These are phyloP conservation scores for Magnusiomyces ingens DNA, from an alignment of 1,139 yeast genomes.

Conservation along the genomic window DNA sequence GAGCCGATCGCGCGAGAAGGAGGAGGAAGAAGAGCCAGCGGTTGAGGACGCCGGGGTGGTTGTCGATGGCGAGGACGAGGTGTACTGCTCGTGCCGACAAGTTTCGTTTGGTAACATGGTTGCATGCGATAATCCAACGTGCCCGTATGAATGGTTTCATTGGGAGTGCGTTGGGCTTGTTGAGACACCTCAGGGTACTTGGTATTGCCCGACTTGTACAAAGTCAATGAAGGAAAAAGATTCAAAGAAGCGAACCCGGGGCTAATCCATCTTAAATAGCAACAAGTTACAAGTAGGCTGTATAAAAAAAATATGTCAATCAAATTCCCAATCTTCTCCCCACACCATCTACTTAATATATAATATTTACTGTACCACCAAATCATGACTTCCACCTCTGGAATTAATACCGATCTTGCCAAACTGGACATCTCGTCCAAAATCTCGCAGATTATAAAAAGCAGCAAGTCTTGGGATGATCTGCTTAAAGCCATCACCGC, in stretches of 20 bases:
- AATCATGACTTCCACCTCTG: too few species aligned
- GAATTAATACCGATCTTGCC: too few species aligned
- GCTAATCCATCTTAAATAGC: not conserved
- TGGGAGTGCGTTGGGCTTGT: slow-evolving; percentile 69
- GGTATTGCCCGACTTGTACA: slow-evolving; percentile 37
- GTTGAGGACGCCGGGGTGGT: not conserved
- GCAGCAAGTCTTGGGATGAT: too few species aligned
- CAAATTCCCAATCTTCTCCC: too few species aligned
- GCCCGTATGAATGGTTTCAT: slow-evolving; percentile 83
- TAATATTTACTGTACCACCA: too few species aligned
- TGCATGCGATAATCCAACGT: slow-evolving; percentile 80
- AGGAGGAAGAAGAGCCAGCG: too few species aligned
- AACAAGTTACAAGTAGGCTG: too few species aligned
- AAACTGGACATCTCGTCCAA: too few species aligned
- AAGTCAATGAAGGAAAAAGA: slow-evolving; percentile 23
- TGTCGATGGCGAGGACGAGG: slow-evolving; percentile 52
- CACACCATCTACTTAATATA: too few species aligned
- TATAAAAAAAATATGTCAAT: too few species aligned
- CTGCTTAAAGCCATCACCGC: not conserved
- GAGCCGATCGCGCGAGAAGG: too few species aligned
- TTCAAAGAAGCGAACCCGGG: slow-evolving; percentile 13
- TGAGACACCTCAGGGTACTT: slow-evolving; percentile 38
- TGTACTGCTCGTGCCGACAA: slow-evolving; percentile 75
- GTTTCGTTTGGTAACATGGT: slow-evolving; percentile 89
- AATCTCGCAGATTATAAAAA: too few species aligned